Evolutionary conservation across 2,329 filamentous ascomycete genomes (phyloP).

Genomic region (Dryadomyces quercus-mongolicae): DNA sequence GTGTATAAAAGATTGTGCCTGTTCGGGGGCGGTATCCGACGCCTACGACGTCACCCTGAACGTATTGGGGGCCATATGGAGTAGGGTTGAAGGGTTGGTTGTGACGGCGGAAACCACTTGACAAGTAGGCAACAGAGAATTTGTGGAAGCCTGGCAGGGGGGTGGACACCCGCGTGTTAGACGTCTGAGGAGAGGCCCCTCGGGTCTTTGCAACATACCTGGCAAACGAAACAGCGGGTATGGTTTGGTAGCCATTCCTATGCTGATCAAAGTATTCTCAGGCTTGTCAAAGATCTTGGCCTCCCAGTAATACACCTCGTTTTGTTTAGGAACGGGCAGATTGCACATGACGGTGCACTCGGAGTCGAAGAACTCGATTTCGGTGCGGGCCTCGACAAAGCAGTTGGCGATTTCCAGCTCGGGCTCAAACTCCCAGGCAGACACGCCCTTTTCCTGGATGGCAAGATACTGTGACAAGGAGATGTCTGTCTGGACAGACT

Average conservation of each 20-base stretch:
- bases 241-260: constrained; percentile 92
- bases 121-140: constrained; percentile 83
- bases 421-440: constrained; percentile 99
- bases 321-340: constrained; percentile 92
- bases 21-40: constrained; percentile 91
- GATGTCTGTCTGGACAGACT: constrained; percentile 92
- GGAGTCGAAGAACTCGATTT: constrained; percentile 98
- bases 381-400: constrained; percentile 90
- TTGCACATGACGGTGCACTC: constrained; percentile 97
- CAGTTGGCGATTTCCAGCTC: constrained; percentile 97
- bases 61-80: constrained; percentile 69
- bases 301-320: constrained; percentile 99
- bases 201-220: constrained; percentile 38
- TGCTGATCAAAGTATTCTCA: constrained; percentile 72
- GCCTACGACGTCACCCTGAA: constrained; percentile 92
- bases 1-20: constrained; percentile 93
- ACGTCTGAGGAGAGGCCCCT: neutral
- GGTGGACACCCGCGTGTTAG: neutral
- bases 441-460: constrained; percentile 99
- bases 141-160: constrained; percentile 66
- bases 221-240: constrained; percentile 91
- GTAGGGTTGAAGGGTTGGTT: constrained; percentile 84
- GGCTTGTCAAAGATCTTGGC: constrained; percentile 98
- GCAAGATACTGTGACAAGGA: constrained; percentile 94
- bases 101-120: constrained; percentile 71